Base-by-base conservation (phyloP, 1,284 basidiomycete species). In the Pascua guehoae region DNA sequence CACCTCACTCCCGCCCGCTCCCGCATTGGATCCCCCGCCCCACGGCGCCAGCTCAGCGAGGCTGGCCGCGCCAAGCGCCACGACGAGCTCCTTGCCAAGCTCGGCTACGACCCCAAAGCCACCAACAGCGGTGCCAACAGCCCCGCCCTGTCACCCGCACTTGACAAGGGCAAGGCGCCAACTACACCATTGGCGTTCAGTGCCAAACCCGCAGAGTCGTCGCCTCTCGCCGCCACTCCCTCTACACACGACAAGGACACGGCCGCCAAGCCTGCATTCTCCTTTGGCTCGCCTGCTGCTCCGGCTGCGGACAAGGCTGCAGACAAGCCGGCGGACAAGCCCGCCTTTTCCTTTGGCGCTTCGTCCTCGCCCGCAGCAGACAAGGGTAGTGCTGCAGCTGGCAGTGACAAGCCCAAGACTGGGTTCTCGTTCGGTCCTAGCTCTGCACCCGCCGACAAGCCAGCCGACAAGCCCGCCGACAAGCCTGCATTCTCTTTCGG, bases 21-120 rank as follows among this genome's bases (percentile, higher is more conserved):
- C 32, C 47, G 54, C 39, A 18, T 60, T 12, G 47, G 43, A 38
- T 60, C 58, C 16, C 58, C 58, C 4, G 37, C 49, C 7, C 41
- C 41, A 4, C 53, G 56, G 8, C 38, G 61, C 10, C 62, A 60
- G 37, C 48, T 60, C 4, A 53, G 49, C 38, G 57, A 60, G 43
- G 58, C 54, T 0, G 62, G 58, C 0, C 47, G 62, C 1, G 42
- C 53, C 12, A 56, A 57, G 49, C 47, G 62, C 8, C 53, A 63
- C 38, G 62, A 63, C 38, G 58, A 60, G 49, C 51, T 63, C 39
- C 45, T 60, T 16, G 58, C 62, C 17, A 57, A 55, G 50, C 49
- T 63, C 10, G 56, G 51, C 12, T 15, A 41, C 11, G 40, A 41
- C 50, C 5, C 39, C 44, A 14, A 12, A 16, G 5, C 41, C 18